phyloP scores from a whole-genome alignment of 805 yeast species.

The Ogataea haglerorum region DNA sequence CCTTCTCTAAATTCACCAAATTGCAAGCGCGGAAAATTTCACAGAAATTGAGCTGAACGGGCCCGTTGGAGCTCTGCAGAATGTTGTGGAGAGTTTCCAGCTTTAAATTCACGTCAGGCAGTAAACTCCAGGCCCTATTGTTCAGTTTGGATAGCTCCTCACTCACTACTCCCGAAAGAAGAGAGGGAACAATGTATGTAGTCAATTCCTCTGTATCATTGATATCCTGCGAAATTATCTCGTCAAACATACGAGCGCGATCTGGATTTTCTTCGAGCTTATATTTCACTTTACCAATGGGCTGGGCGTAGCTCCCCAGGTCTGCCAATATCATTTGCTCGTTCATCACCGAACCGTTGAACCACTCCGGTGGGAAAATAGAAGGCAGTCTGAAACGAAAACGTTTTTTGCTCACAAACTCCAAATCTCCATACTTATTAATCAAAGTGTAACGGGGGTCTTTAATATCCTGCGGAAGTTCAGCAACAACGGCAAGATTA shows the following conservation, averaged over 20 bases:
- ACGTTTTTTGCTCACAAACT: conserved; percentile 42
- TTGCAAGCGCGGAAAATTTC: conserved; percentile 37
- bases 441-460: conserved; percentile 58
- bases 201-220: conserved; percentile 16
- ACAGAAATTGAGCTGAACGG: conserved; percentile 38
- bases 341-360: conserved; percentile 28
- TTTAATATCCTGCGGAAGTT: conserved; percentile 44
- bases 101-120: conserved; percentile 33
- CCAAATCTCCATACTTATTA: conserved; percentile 53
- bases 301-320: conserved; percentile 14
- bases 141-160: conserved; percentile 25
- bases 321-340: conserved; percentile 25
- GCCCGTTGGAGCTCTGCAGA: conserved; percentile 37
- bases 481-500: conserved; percentile 52
- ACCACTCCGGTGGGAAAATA: conserved; percentile 41
- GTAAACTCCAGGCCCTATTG: conserved; percentile 28
- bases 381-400: conserved; percentile 54
- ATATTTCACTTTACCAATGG: conserved; percentile 34
- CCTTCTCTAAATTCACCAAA: conserved; percentile 30
- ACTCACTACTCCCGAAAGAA: conserved; percentile 31
- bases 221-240: conserved; percentile 22
- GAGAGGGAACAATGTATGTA: conserved; percentile 31
- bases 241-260: conserved; percentile 28
- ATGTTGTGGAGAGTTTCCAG: conserved; percentile 35
- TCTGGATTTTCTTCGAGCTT: conserved; percentile 30